Base-by-base conservation (phyloP, 352 stramenopile species). In the Thalassiosira livingstoniorum region DNA sequence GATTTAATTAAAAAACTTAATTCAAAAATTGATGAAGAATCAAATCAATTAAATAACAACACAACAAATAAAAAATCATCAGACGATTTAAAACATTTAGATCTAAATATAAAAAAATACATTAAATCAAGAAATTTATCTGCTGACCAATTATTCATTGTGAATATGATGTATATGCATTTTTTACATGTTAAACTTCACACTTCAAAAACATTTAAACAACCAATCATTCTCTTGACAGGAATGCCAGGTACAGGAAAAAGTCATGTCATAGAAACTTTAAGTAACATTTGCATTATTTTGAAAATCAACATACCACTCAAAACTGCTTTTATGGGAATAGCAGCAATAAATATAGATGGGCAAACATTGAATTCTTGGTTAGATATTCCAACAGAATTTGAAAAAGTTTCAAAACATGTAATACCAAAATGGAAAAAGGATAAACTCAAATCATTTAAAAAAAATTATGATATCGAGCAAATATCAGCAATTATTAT, bases 341-440 rank as follows among this genome's bases (percentile, higher is more conserved):
- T 79, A 47, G 71, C 71, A 37, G 57, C 71, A 25, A 39, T 78
- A 21, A 70, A 70, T 27, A 78, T 78, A 61, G 55, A 70, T 21
- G 69, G 69, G 45, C 2, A 25, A 43, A 79, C 18, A 21, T n/a
- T 72, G 39, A 42, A 25, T 53, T 29, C 58, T 43, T 21, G 71
- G 2, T 64, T 70, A 60, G 71, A 79, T 54, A 79, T 79, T 15
- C 71, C 71, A 4, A 72, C 31, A 23, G 58, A 72, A 53, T 63
- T 61, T 11, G 47, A 72, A 10, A 63, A 72, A 31, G 18, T 57
- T 4, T 31, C 31, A 7, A 35, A 72, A 32, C 18, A 63, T n/a
- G 42, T 11, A 39, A 31, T 70, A 15, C 42, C 35, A 29, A 5
- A 27, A 27, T 79, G 71, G 71, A 63, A 72, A 27, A 7, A 25